phyloP scores from a whole-genome alignment of 2,329 filamentous ascomycete genomes.

The Teratosphaeria pseudoeucalypti region DNA sequence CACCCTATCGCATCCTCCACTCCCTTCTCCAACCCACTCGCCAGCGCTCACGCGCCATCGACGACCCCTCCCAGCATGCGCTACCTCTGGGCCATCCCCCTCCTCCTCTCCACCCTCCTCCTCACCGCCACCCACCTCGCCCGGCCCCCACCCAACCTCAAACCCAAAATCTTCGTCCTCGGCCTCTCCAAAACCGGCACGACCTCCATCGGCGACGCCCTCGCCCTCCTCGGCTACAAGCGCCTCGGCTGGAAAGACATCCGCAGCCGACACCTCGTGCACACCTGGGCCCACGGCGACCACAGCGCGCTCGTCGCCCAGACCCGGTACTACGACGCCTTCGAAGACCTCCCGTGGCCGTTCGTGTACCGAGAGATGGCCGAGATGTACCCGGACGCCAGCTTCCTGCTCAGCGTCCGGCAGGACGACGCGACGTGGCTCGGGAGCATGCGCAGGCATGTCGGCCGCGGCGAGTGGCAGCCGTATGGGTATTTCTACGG shows the following conservation, averaged over 20 bases:
- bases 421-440: conserved; percentile 22
- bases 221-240: conserved; percentile 20
- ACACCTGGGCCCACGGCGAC: conserved; percentile 20
- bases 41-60: no score
- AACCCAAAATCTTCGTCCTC: conserved; percentile 23
- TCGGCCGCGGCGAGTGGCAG: conserved; percentile 17
- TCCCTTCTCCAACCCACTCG: not conserved
- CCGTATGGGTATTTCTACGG: conserved; percentile 13
- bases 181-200: conserved; percentile 23
- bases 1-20: not conserved
- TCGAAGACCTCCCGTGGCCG: conserved; percentile 23
- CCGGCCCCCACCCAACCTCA: conserved; percentile 12
- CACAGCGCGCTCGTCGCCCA: conserved; percentile 11
- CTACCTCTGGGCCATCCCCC: conserved; percentile 1
- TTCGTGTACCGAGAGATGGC: conserved; percentile 21
- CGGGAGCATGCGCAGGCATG: conserved; percentile 18
- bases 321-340: conserved; percentile 21
- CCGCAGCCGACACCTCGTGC: conserved; percentile 20
- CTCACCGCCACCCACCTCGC: conserved; percentile 11
- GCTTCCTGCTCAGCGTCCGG: conserved; percentile 20
- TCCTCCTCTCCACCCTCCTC: conserved; percentile 8
- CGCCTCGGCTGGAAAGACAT: conserved; percentile 24
- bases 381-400: conserved; percentile 18
- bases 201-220: conserved; percentile 22
- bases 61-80: not conserved